A percentile compares a stretch with the other conserved stretches of the same genome.
These are phyloP conservation scores for Fonsecaea nubica DNA, from an alignment of 2,329 filamentous ascomycete species.

Conservation along the genomic window DNA sequence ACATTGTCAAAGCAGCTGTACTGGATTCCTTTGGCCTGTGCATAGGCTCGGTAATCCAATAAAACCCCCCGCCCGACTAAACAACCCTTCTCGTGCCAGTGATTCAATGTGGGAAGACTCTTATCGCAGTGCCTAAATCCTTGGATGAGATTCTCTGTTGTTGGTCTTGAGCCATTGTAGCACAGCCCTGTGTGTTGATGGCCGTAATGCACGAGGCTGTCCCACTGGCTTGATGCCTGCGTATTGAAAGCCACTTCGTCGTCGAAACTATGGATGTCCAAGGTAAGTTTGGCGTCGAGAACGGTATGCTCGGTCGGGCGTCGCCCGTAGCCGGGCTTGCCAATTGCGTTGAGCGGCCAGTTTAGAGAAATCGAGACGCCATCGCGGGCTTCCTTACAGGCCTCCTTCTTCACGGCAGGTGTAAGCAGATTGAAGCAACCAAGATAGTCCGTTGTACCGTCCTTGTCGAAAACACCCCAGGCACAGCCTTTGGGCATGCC, in stretches of 20 bases:
- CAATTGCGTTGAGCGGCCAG: constrained; percentile 49
- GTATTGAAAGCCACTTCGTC: constrained; percentile 44
- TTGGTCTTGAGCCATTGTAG: constrained; percentile 44
- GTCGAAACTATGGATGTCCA: constrained; percentile 4
- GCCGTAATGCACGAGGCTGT: constrained; percentile 37
- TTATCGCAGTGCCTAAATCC: too few species aligned
- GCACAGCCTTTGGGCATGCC: constrained; percentile 41
- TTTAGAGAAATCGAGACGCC: constrained; percentile 45
- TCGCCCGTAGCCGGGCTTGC: constrained; percentile 41
- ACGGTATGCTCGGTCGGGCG: constrained; percentile 24
- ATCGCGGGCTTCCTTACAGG: constrained; percentile 43
- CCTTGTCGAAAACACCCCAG: constrained; percentile 56
- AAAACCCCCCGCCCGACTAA: constrained; percentile 55
- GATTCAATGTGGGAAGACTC: neutral
- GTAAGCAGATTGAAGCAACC: constrained; percentile 63
- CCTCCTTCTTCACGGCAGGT: constrained; percentile 47
- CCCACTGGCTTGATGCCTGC: constrained; percentile 25
- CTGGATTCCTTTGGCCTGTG: constrained; percentile 45
- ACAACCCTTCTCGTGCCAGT: constrained; percentile 45
- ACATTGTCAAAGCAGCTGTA: constrained; percentile 49
- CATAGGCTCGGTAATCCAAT: constrained; percentile 53
- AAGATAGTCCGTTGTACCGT: constrained; percentile 57
- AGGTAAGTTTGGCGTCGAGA: neutral
- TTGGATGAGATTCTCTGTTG: too few species aligned
- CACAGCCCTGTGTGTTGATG: constrained; percentile 46